Base-by-base conservation (phyloP, 805 yeast genomes). In the Metschnikowia colocasiae region DNA sequence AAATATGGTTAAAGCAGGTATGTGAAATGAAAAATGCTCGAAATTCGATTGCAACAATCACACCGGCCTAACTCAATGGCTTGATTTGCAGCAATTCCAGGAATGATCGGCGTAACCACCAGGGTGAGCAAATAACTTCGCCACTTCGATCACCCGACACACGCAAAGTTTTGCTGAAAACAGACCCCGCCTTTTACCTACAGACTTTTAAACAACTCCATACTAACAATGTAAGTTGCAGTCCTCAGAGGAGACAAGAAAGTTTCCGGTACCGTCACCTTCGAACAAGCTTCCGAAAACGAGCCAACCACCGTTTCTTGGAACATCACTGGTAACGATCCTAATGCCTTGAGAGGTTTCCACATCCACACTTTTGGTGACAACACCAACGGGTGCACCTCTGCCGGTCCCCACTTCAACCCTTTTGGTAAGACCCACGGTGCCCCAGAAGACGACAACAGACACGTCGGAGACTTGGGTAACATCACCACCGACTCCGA, bases 361-460 rank as follows among this genome's bases (percentile, higher is more conserved):
- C 99, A 94, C 80, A 76, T 94, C 66, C 99, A 94, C 74, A 85
- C 88, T 67, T 94, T 94, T 64, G 99, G 99, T 76, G 99, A 94
- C 78, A 89, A 88, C 83, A 89, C 99, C 74, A 94, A 94, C 70
- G 99, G 99, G 58, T 94, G 99, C 77, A 92, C 96, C 51, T 87
- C 96, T 57, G 97, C 97, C 46, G 97, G 97, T 65, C 96, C 97
- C 50, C 97, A 91, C 76, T 90, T 89, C 81, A 73, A 91, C 80
- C 97, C 97, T 58, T 85, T 85, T 67, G 78, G 80, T 53, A 85
- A 86, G 78, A 80, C 80, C 57, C 97, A 90, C 69, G 97, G 97
- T 76, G 90, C 91, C 48, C 96, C 96, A 71, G 81, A 80, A 61
- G 95, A 85, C 59, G 82, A 78, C 56, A 70, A 60, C 52, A 81